Conservation (phyloP, 2,329 filamentous ascomycete genomes). For the Leptographium radiaticola region DNA sequence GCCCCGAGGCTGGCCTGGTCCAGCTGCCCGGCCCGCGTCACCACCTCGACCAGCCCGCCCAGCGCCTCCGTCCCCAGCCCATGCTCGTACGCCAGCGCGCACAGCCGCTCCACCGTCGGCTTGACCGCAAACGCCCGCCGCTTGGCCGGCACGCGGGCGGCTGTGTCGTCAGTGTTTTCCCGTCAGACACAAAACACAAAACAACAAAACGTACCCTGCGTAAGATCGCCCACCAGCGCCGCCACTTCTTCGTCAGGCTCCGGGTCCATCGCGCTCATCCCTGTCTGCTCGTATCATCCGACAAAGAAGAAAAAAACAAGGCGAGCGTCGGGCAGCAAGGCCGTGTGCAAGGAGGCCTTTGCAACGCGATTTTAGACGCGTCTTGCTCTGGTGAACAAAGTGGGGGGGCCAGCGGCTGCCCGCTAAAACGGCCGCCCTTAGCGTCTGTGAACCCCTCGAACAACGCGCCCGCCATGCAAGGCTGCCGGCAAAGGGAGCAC, state of each 20-base stretch:
- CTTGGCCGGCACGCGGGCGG: constrained; percentile 50
- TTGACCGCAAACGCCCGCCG: constrained; percentile 51
- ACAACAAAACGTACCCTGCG: constrained; percentile 7
- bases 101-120: constrained; percentile 48
- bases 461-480: no score
- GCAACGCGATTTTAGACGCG: no score
- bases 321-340: no score
- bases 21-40: constrained; percentile 53
- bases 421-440: background rate
- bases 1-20: constrained; percentile 62
- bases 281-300: no score
- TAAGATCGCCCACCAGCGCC: constrained; percentile 10
- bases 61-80: constrained; percentile 53
- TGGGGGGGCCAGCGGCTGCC: no score
- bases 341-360: no score
- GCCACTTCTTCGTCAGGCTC: constrained; percentile 9
- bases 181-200: background rate
- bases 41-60: constrained; percentile 49
- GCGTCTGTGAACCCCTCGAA: no score
- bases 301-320: no score
- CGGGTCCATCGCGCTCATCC: constrained; percentile 10
- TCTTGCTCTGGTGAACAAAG: no score
- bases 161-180: constrained; percentile 23
- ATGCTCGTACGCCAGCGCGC: constrained; percentile 49
- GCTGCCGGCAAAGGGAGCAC: no score